Evolutionary conservation across 208 protist species (phyloP).

Genomic region (Willaertia magna): DNA sequence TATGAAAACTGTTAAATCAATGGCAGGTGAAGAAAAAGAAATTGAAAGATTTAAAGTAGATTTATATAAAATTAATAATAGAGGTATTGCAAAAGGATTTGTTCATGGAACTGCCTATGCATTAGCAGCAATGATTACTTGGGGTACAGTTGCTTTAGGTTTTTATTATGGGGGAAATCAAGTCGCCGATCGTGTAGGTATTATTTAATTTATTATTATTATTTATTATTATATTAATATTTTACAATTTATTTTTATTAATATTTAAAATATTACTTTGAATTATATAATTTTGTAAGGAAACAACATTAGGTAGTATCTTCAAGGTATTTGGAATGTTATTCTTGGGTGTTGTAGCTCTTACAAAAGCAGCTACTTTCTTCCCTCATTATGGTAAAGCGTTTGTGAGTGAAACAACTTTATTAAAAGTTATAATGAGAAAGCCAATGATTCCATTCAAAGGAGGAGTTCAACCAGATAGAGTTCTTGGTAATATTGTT

Average conservation of each 20-base stretch:
- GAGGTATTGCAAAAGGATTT: background rate
- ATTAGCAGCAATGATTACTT: background rate
- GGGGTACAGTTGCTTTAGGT: background rate
- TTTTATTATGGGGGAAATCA: background rate
- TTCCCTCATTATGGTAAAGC: background rate
- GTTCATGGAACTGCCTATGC: too few species aligned
- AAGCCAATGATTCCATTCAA: background rate
- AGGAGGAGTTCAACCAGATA: background rate
- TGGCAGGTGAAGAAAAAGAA: background rate
- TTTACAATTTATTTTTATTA: too few species aligned
- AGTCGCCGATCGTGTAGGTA: background rate
- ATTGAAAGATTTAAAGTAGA: background rate
- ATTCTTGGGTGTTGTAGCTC: background rate
- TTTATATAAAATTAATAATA: background rate
- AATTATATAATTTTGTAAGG: too few species aligned
- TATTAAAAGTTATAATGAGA: background rate
- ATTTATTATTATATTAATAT: too few species aligned
- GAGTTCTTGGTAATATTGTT: background rate
- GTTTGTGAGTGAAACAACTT: background rate
- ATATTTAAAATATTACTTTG: too few species aligned
- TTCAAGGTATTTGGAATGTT: background rate
- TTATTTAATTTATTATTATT: too few species aligned
- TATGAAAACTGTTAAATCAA: background rate
- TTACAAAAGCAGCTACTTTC: background rate
- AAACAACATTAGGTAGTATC: background rate